These are phyloP conservation scores for Solanum tarapatanum DNA, from an alignment of 257 asterid genomes.

Conservation along the genomic window DNA sequence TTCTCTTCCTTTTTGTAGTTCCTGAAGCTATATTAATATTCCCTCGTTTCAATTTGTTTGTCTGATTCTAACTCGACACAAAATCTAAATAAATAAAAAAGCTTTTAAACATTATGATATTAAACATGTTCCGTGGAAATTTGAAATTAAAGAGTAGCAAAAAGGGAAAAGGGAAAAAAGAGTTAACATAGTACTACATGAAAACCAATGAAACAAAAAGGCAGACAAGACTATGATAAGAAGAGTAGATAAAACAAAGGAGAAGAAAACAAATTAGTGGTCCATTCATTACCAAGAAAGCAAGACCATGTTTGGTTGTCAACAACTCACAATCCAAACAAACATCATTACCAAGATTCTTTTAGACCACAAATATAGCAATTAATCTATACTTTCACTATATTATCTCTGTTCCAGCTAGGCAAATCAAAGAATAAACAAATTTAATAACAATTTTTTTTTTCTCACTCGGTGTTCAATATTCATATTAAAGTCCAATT, in stretches of 20 bases:
- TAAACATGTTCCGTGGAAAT: not conserved
- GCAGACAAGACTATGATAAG: not conserved
- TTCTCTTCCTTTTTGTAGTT: not conserved
- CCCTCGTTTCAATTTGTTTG: not conserved
- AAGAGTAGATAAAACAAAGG: not conserved
- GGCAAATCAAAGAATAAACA: not conserved
- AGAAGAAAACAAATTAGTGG: not conserved
- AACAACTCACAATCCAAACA: not conserved
- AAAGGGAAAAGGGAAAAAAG: not conserved
- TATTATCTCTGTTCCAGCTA: not conserved
- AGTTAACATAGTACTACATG: not conserved
- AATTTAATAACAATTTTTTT: not conserved
- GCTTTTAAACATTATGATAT: accelerated
- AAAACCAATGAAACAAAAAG: not conserved
- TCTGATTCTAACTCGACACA: accelerated
- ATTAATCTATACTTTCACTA: not conserved
- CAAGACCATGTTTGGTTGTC: not conserved
- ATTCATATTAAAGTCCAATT: accelerated
- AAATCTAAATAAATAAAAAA: not conserved
- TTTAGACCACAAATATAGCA: not conserved
- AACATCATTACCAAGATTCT: not conserved
- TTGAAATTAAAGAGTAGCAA: not conserved
- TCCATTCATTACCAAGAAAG: not conserved
- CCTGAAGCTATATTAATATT: not conserved
- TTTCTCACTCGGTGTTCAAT: accelerated